Conservation (phyloP, 371 early-diverging fungal species). For the Actinomucor elegans region DNA sequence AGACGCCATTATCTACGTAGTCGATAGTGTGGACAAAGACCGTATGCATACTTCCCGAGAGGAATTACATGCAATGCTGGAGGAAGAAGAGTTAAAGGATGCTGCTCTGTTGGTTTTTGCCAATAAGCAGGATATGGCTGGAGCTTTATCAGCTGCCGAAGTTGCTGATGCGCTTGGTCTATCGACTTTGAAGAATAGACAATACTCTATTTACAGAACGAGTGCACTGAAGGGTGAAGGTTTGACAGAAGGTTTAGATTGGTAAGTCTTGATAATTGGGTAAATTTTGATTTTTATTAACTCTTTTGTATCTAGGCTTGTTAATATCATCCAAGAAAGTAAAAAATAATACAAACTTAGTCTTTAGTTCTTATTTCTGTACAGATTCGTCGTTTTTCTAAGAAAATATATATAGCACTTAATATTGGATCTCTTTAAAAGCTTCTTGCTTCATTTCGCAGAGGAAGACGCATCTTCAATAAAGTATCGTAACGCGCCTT, state of each 20-base stretch:
- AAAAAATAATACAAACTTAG: constrained; percentile 29
- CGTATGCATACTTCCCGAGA: constrained; percentile 89
- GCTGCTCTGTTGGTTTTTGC: constrained; percentile 85
- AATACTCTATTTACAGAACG: constrained; percentile 93
- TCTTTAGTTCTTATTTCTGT: too few species aligned
- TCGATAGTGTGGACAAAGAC: constrained; percentile 92
- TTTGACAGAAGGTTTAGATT: constrained; percentile 90
- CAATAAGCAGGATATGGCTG: constrained; percentile 92
- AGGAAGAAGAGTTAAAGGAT: constrained; percentile 87
- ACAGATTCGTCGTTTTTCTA: too few species aligned
- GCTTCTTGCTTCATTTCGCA: too few species aligned
- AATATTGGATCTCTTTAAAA: too few species aligned
- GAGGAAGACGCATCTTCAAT: too few species aligned
- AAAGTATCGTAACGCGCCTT: too few species aligned
- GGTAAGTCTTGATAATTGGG: too few species aligned
- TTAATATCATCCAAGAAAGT: constrained; percentile 52
- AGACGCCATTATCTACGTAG: constrained; percentile 93
- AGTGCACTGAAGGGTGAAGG: constrained; percentile 95
- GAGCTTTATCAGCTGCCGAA: constrained; percentile 83
- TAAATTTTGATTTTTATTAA: background rate
- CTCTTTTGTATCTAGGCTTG: constrained; percentile 33
- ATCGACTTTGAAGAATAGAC: constrained; percentile 78
- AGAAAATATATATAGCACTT: too few species aligned
- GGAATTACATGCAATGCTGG: constrained; percentile 84
- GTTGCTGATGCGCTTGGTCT: constrained; percentile 87